Base-by-base conservation (phyloP, 352 stramenopile species). In the Globisporangium cederbergense region DNA sequence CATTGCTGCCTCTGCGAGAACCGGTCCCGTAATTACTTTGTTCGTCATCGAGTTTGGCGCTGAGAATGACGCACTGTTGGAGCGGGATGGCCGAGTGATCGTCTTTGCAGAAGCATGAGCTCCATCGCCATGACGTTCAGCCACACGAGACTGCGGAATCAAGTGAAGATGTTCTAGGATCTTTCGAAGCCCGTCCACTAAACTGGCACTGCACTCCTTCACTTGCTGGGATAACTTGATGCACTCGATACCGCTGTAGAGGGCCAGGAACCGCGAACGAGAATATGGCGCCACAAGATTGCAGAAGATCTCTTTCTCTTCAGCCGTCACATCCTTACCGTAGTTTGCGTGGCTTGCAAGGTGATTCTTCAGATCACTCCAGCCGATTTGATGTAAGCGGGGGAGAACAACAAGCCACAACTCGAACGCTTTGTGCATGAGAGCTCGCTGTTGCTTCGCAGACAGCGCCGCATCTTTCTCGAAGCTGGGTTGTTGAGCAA, bases 301-400 rank as follows among this genome's bases (percentile, higher is more conserved):
- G 40, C 71, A 86, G 52, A 90, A 90, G 20, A 93, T 78, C 47
- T 73, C 73, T 50, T 75, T 89, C 62, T 93, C 80, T 74, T 87
- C 75, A 14, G 65, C 20, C 2, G 71, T 68, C 13, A 78, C 63
- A 30, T 76, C 77, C 34, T 72, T 57, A 4, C 70, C 68, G 47
- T 89, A 90, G 52, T 81, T 75, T 22, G 75, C 60, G 62, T 89
- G 85, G 38, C 79, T 61, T 49, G 75, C 51, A 4, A 91, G 58
- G 45, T 86, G 77, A 18, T 68, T 67, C 52, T 73, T 71, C 30
- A 89, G 64, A 3, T 78, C 70, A 40, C 81, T 67, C 83, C 81
- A 93, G 65, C 84, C 81, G 40, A 93, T 81, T 63, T 73, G 49
- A 22, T 84, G 63, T 38, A 91, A 68, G 28, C 79, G 75, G 58